phyloP scores from a whole-genome alignment of 2,329 filamentous ascomycete genomes.

The Cephalotrichum gorgonifer region DNA sequence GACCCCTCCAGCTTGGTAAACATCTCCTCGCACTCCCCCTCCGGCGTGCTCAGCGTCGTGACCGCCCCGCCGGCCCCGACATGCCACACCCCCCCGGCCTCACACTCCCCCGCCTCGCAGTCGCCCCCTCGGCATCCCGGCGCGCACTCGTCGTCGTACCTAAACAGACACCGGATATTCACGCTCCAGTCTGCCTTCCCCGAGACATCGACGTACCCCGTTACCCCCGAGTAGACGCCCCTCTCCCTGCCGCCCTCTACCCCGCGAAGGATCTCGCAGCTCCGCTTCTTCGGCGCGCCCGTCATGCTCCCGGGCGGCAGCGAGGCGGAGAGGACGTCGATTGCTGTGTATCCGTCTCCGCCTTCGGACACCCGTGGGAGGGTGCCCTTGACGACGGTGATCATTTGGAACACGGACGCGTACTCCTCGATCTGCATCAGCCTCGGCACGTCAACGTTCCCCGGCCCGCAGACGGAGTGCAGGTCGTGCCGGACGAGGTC shows the following conservation, averaged over 20 bases:
- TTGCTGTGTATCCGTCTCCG: conserved; percentile 37
- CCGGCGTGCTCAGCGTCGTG: conserved; percentile 69
- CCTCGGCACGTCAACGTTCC: conserved; percentile 62
- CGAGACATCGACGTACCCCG: conserved; percentile 81
- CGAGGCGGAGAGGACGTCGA: conserved; percentile 67
- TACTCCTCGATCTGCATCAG: conserved; percentile 86
- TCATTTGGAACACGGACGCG: conserved; percentile 82
- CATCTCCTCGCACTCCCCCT: conserved; percentile 89
- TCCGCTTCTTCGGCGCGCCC: conserved; percentile 87
- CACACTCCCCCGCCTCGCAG: conserved; percentile 2
- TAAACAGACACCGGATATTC: conserved; percentile 73
- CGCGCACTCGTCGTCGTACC: conserved; percentile 51
- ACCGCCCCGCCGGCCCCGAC: conserved; percentile 87
- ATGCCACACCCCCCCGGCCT: conserved; percentile 54
- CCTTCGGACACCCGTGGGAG: conserved; percentile 23
- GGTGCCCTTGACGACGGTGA: conserved; percentile 72
- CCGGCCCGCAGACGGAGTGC: conserved; percentile 70
- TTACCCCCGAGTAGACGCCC: conserved; percentile 76
- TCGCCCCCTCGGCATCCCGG: conserved; percentile 18
- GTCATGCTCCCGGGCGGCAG: conserved; percentile 94
- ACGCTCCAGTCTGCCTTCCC: conserved; percentile 87
- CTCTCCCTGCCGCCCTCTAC: conserved; percentile 56
- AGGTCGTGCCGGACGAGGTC: conserved; percentile 93
- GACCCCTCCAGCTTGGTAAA: conserved; percentile 58
- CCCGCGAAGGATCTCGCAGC: conserved; percentile 67